Evolutionary conservation across 805 yeast genomes (phyloP).

Genomic region (Tetrapisispora phaffii): DNA sequence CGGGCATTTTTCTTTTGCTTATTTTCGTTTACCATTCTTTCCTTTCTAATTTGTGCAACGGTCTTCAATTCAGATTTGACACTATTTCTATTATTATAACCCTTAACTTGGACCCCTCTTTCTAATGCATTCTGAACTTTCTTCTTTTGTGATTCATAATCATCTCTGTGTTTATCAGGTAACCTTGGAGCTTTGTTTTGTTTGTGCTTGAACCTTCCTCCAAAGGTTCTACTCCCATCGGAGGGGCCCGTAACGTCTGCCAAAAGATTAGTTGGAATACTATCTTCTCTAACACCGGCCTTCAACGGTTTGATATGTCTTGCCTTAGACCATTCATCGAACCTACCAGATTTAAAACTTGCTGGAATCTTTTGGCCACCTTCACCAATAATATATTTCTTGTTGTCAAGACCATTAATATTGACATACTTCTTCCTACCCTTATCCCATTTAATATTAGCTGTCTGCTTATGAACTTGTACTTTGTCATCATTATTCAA

Average conservation of each 20-base stretch:
- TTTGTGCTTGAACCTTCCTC: constrained; percentile 61
- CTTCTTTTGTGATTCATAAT: constrained; percentile 71
- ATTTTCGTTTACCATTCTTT: constrained; percentile 59
- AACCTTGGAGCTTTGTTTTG: constrained; percentile 69
- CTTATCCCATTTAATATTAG: constrained; percentile 81
- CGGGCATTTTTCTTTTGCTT: constrained; percentile 79
- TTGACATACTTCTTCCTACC: constrained; percentile 85
- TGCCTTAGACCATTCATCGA: constrained; percentile 80
- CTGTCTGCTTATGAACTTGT: constrained; percentile 53
- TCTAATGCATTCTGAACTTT: constrained; percentile 74
- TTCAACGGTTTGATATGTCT: constrained; percentile 39
- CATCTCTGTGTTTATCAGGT: constrained; percentile 88
- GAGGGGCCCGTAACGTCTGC: constrained; percentile 19
- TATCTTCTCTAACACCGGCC: constrained; percentile 46
- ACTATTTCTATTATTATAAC: constrained; percentile 37
- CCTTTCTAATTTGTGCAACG: constrained; percentile 69
- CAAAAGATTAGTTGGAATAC: constrained; percentile 27
- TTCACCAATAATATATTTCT: constrained; percentile 87
- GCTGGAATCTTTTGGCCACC: constrained; percentile 92
- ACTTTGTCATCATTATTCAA: constrained; percentile 68
- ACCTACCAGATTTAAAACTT: constrained; percentile 79
- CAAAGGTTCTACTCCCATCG: constrained; percentile 13
- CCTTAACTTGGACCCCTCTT: constrained; percentile 63
- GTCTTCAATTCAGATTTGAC: constrained; percentile 46
- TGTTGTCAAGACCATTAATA: constrained; percentile 59